Conservation (phyloP, 208 protist species). For the Trypanosoma congolense region DNA sequence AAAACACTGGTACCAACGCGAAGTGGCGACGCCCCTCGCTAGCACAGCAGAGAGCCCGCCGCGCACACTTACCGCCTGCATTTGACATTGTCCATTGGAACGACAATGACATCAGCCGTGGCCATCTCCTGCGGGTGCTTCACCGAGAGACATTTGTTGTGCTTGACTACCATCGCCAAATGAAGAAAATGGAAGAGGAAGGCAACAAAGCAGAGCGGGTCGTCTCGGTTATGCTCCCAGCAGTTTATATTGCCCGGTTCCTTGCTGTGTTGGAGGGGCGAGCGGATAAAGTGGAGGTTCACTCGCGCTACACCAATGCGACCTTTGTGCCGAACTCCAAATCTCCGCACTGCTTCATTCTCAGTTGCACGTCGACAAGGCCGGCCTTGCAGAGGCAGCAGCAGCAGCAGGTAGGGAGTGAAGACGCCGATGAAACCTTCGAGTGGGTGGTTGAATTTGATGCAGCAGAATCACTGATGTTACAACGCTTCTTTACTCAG, state of each 20-base stretch:
- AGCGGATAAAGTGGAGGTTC: conserved; percentile 56
- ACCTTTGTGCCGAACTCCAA: conserved; percentile 47
- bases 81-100: conserved; percentile 88
- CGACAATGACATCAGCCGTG: conserved; percentile 53
- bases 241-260: conserved; percentile 81
- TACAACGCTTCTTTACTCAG: conserved; percentile 81
- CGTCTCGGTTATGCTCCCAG: conserved; percentile 71
- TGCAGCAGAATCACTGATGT: conserved; percentile 75
- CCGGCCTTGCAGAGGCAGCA: conserved; percentile 47
- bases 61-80: conserved; percentile 44
- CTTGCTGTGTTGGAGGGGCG: conserved; percentile 81
- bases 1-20: conserved; percentile 6
- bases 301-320: conserved; percentile 79
- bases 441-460: conserved; percentile 72
- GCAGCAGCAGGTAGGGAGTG: conserved; percentile 38
- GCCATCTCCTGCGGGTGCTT: conserved; percentile 69
- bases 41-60: conserved; percentile 30
- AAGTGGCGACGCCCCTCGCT: conserved; percentile 17
- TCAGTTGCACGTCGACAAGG: conserved; percentile 53
- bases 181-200: conserved; percentile 11
- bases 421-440: conserved; percentile 47
- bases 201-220: conserved; percentile 52
- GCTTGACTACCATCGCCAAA: conserved; percentile 76
- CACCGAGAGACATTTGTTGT: conserved; percentile 76
- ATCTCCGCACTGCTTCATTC: conserved; percentile 44